Conservation (phyloP, 345 rosid species). For the Bretschneidera sinensis region DNA sequence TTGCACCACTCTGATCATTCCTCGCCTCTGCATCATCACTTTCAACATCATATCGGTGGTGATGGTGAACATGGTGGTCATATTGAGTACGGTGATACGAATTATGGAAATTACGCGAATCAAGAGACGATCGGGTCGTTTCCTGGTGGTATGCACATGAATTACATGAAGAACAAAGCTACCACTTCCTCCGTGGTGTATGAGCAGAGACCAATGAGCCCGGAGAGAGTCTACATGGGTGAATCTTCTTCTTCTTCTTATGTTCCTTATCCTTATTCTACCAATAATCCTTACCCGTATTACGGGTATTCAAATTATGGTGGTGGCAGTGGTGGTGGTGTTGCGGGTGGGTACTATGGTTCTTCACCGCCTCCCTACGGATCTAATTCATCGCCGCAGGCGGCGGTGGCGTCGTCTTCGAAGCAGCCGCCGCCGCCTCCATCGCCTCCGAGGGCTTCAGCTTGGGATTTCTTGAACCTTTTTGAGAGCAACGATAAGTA, state of each 20-base stretch:
- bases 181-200: slow-evolving; percentile 57
- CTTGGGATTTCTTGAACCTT: slow-evolving; percentile 77
- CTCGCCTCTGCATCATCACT: slow-evolving; percentile 47
- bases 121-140: slow-evolving; percentile 7
- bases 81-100: slow-evolving; percentile 23
- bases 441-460: slow-evolving; percentile 54
- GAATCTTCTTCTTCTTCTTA: slow-evolving; percentile 60
- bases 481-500: slow-evolving; percentile 51
- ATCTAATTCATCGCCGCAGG: slow-evolving; percentile 26
- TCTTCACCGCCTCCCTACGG: slow-evolving; percentile 27
- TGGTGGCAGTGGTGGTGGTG: slow-evolving; percentile 17
- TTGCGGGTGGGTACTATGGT: slow-evolving; percentile 33
- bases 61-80: slow-evolving; percentile 22
- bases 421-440: slow-evolving; percentile 87
- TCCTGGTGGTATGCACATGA: slow-evolving; percentile 57
- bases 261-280: slow-evolving; percentile 26
- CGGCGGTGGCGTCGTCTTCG: slow-evolving; percentile 35
- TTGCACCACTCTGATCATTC: slow-evolving; percentile 42
- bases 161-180: slow-evolving; percentile 70
- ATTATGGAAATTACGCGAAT: slow-evolving; percentile 15
- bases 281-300: slow-evolving; percentile 22
- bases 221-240: slow-evolving; percentile 50
- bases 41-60: slow-evolving; percentile 28
- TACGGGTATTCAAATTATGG: slow-evolving; percentile 34
- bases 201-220: slow-evolving; percentile 54